Conservation (phyloP, 2,329 filamentous ascomycete species). For the Fusarium continuum region DNA sequence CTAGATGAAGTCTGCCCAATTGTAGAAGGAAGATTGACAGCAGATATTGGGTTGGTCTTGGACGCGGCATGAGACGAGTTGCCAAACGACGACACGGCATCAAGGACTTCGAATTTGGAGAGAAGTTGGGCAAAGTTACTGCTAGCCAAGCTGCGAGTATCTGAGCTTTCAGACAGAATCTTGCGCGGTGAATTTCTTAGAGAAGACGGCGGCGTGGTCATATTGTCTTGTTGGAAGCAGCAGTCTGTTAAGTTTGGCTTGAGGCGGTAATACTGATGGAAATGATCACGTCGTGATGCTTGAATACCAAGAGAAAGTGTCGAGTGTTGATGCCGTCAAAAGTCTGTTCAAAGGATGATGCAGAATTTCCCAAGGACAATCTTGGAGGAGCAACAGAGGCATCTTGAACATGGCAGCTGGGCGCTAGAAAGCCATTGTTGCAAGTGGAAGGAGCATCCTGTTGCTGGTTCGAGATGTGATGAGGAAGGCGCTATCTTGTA, state of each 20-base stretch:
- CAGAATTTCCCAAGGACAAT: neutral
- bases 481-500: neutral
- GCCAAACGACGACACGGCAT: slow-evolving; percentile 22
- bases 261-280: slow-evolving; percentile 1
- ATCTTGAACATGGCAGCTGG: neutral
- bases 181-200: slow-evolving; percentile 12
- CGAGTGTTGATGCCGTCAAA: slow-evolving; percentile 24
- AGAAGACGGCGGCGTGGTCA: slow-evolving; percentile 19
- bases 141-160: neutral
- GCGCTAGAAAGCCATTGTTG: neutral
- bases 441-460: neutral
- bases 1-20: neutral
- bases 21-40: neutral
- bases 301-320: slow-evolving; percentile 9
- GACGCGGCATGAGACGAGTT: neutral
- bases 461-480: rapidly evolving
- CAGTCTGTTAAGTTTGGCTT: neutral
- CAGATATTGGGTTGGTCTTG: neutral
- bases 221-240: slow-evolving; percentile 9
- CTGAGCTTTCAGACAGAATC: slow-evolving; percentile 8
- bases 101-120: slow-evolving; percentile 49
- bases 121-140: slow-evolving; percentile 46
- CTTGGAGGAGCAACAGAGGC: neutral
- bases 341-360: slow-evolving; percentile 29
- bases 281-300: neutral